Conservation (phyloP, 179 eudicot genomes). For the Heliamphora pulchella region DNA sequence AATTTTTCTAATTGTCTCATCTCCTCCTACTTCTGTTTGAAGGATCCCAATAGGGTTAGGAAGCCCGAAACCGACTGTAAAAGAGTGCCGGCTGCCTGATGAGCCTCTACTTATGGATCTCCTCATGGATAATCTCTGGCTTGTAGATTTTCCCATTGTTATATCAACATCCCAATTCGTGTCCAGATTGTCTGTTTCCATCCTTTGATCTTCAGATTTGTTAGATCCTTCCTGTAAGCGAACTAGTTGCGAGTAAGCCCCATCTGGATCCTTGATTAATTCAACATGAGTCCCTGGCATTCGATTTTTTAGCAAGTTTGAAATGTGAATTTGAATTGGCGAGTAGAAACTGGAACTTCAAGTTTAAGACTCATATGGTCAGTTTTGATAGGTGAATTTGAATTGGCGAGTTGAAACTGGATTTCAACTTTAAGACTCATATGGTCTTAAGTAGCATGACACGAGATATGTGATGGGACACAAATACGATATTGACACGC, state of each 20-base stretch:
- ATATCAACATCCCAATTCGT: constrained; percentile 22
- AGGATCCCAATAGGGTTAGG: constrained; percentile 29
- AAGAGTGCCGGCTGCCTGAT: constrained; percentile 46
- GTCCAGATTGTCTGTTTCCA: constrained; percentile 21
- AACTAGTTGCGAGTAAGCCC: constrained; percentile 69
- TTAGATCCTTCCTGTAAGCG: constrained; percentile 51
- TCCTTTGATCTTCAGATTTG: constrained; percentile 21
- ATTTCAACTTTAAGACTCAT: no score
- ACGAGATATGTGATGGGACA: no score
- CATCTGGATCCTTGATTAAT: constrained; percentile 52
- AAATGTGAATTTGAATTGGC: not conserved
- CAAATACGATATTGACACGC: no score
- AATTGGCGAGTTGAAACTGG: not conserved
- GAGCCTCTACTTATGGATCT: constrained; percentile 50
- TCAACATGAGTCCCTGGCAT: constrained; percentile 60
- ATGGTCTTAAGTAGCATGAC: no score
- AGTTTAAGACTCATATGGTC: no score
- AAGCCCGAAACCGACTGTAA: constrained; percentile 23
- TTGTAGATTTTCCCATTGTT: constrained; percentile 28
- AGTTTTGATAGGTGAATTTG: not conserved
- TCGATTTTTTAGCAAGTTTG: not conserved
- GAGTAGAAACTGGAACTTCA: no score
- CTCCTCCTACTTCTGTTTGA: constrained; percentile 13
- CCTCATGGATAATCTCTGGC: constrained; percentile 33
- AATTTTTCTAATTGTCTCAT: constrained; percentile 17